Evolutionary conservation across 2,329 filamentous ascomycete species (phyloP).

Genomic region (Sporothrix luriei): DNA sequence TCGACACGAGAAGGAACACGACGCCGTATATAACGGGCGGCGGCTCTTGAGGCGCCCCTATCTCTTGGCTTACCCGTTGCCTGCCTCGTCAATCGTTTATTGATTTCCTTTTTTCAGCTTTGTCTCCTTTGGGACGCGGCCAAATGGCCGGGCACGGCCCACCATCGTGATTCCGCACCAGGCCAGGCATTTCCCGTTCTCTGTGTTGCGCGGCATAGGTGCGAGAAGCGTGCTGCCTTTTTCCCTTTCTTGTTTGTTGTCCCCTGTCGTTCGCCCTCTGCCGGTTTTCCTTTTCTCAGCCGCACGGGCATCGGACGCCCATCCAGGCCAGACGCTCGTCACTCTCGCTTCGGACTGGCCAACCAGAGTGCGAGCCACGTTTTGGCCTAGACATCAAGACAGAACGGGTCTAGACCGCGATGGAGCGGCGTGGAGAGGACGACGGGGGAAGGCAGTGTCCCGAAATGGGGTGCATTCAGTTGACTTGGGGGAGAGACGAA

Average conservation of each 20-base stretch:
- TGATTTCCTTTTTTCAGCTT: constrained; percentile 5
- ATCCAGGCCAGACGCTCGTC: background rate
- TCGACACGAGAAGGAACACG: background rate
- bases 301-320: constrained; percentile 1
- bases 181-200: background rate
- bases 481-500: too few species aligned
- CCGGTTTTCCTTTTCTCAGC: background rate
- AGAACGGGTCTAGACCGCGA: constrained; percentile 7
- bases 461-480: background rate
- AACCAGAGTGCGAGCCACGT: constrained; percentile 8
- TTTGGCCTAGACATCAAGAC: background rate
- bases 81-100: background rate
- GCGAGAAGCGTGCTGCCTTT: background rate
- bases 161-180: background rate
- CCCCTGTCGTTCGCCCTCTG: too few species aligned
- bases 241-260: background rate
- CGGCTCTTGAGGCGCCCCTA: background rate
- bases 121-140: background rate
- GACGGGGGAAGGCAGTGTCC: background rate
- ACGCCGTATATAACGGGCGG: background rate
- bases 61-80: background rate
- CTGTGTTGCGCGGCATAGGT: background rate
- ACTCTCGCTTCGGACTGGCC: constrained; percentile 24
- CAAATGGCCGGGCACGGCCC: background rate
- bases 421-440: background rate